A percentile compares a stretch with the other conserved stretches of the same genome.
phyloP scores from a whole-genome alignment of 1,284 basidiomycete species.

The Sporisorium exsertum region DNA sequence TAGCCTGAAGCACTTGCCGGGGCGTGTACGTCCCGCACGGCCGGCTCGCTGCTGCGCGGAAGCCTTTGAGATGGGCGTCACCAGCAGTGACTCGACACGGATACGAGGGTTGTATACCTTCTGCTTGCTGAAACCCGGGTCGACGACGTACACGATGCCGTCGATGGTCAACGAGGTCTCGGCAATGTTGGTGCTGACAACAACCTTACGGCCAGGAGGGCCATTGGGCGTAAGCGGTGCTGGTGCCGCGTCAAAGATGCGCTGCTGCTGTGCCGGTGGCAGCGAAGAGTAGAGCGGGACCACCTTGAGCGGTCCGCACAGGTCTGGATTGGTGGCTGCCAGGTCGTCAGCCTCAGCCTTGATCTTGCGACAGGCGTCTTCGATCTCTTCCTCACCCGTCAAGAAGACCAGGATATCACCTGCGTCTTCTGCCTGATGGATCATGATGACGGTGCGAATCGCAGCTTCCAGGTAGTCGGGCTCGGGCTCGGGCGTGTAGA shows the following conservation, averaged over 20 bases:
- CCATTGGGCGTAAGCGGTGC: constrained; percentile 76
- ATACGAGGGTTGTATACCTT: constrained; percentile 97
- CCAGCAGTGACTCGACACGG: constrained; percentile 91
- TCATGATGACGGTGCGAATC: constrained; percentile 95
- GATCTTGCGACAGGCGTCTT: constrained; percentile 94
- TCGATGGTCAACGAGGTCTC: constrained; percentile 98
- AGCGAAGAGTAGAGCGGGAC: constrained; percentile 94
- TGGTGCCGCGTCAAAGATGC: constrained; percentile 91
- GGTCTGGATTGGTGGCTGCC: constrained; percentile 61
- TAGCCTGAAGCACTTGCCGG: constrained; percentile 95
- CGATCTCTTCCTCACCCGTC: constrained; percentile 98
- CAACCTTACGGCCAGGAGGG: constrained; percentile 90
- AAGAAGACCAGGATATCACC: constrained; percentile 95
- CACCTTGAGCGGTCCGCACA: constrained; percentile 80
- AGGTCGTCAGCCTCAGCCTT: constrained; percentile 76
- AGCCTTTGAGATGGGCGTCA: constrained; percentile 95
- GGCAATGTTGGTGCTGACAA: constrained; percentile 96
- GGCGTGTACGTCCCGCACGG: constrained; percentile 92
- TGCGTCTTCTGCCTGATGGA: constrained; percentile 92
- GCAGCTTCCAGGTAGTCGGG: constrained; percentile 97
- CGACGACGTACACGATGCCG: constrained; percentile 98
- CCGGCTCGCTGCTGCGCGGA: constrained; percentile 96
- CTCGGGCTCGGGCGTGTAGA: constrained; percentile 95
- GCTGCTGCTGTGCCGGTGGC: constrained; percentile 91
- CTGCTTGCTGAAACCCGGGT: constrained; percentile 96